Evolutionary conservation across 2,329 filamentous ascomycete species (phyloP).

Genomic region (Chaetomium sp.): DNA sequence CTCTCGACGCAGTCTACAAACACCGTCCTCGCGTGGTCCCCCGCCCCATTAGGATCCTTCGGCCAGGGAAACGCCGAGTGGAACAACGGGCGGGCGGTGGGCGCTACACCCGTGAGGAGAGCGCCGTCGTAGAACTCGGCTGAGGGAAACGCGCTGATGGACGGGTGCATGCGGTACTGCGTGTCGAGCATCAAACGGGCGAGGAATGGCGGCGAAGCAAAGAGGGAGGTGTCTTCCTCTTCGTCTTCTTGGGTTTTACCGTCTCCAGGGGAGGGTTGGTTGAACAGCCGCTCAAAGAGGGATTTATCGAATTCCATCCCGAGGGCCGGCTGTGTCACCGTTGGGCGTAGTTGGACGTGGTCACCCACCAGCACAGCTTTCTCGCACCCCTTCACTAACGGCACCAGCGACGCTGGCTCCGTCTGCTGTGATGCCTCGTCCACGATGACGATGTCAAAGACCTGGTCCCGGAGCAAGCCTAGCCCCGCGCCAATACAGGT

Average conservation of each 20-base stretch:
- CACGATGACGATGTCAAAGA: constrained; percentile 36
- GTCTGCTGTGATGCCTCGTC: constrained; percentile 43
- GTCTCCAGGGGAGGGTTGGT: constrained; percentile 13
- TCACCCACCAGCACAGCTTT: constrained; percentile 40
- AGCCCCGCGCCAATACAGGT: constrained; percentile 38
- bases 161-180: constrained; percentile 39
- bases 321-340: constrained; percentile 32
- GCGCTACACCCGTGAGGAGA: constrained; percentile 30
- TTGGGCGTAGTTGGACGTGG: constrained; percentile 41
- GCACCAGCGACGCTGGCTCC: constrained; percentile 36
- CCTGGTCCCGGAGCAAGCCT: constrained; percentile 34
- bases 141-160: constrained; percentile 35
- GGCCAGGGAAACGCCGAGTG: constrained; percentile 19
- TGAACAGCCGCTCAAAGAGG: constrained; percentile 38
- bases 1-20: constrained; percentile 32
- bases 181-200: constrained; percentile 35
- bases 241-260: too few relatives aligned
- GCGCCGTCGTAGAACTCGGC: constrained; percentile 34
- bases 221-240: background rate
- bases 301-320: constrained; percentile 35
- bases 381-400: constrained; percentile 36
- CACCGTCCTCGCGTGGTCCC: constrained; percentile 20
- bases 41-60: background rate
- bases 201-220: background rate
- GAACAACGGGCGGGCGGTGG: constrained; percentile 21